Evolutionary conservation across 2,329 filamentous ascomycete species (phyloP).

Genomic region (Alternaria burnsii): DNA sequence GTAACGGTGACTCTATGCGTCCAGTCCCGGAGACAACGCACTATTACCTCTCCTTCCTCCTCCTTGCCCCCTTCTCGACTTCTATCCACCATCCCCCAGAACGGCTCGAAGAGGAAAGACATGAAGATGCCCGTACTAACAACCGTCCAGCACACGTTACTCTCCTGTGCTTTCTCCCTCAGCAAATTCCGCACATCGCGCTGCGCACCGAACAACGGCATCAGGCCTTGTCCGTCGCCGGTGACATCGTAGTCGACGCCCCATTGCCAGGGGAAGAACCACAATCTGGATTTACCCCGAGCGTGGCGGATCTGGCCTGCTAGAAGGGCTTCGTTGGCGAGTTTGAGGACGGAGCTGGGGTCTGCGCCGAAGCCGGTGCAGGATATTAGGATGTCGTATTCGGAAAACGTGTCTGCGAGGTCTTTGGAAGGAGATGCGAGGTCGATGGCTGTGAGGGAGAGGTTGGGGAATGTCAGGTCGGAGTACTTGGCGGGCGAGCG

Average conservation of each 20-base stretch:
- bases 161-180: conserved; percentile 27
- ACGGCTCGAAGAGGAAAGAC: conserved; percentile 71
- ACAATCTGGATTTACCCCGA: conserved; percentile 15
- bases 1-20: conserved; percentile 70
- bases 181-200: conserved; percentile 52
- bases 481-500: conserved; percentile 58
- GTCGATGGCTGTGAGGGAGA: conserved; percentile 56
- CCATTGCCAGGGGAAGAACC: conserved; percentile 77
- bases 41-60: conserved; percentile 32
- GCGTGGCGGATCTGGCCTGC: conserved; percentile 55
- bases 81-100: conserved; percentile 69
- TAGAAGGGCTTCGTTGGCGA: conserved; percentile 64
- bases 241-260: conserved; percentile 75
- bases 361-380: conserved; percentile 69
- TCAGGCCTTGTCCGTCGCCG: conserved; percentile 62
- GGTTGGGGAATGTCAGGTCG: conserved; percentile 33
- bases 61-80: not conserved
- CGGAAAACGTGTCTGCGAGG: conserved; percentile 48
- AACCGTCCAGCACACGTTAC: conserved; percentile 66
- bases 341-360: conserved; percentile 64
- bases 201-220: conserved; percentile 75
- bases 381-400: conserved; percentile 65
- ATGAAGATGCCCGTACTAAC: conserved; percentile 76
- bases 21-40: conserved; percentile 69
- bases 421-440: conserved; percentile 42